phyloP scores from a whole-genome alignment of 2,329 filamentous ascomycete genomes.

The Orbilia quercus region DNA sequence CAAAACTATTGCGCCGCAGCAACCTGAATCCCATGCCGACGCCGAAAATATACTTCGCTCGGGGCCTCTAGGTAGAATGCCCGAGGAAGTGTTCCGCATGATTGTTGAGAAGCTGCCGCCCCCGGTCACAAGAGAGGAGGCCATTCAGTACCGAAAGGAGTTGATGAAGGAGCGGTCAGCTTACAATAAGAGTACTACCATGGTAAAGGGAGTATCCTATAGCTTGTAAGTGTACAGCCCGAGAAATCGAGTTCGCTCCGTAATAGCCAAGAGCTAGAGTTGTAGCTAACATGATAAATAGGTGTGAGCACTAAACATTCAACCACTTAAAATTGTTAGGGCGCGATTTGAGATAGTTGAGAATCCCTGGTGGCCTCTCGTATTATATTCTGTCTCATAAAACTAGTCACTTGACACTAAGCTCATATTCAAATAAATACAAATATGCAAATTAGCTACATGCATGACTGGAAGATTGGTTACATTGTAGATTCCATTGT shows the following conservation, averaged over 20 bases:
- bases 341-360: no score
- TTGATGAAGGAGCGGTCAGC: constrained; percentile 64
- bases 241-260: neutral
- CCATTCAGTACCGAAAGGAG: constrained; percentile 62
- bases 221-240: constrained; percentile 25
- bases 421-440: no score
- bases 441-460: no score
- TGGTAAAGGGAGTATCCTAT: constrained; percentile 41
- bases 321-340: no score
- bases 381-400: no score
- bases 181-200: constrained; percentile 49
- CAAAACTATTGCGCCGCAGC: constrained; percentile 24
- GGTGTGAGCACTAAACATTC: constrained; percentile 27
- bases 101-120: constrained; percentile 55
- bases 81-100: constrained; percentile 56
- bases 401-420: no score
- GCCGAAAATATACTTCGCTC: constrained; percentile 8
- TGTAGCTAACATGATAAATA: neutral
- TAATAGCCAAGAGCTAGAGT: neutral
- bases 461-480: no score
- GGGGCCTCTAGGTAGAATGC: constrained; percentile 30
- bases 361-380: no score
- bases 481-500: no score
- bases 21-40: constrained; percentile 20
- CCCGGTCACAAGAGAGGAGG: constrained; percentile 62